phyloP scores from a whole-genome alignment of 192 early-diverging fungal species.

The Phlyctochytrium planicorne region DNA sequence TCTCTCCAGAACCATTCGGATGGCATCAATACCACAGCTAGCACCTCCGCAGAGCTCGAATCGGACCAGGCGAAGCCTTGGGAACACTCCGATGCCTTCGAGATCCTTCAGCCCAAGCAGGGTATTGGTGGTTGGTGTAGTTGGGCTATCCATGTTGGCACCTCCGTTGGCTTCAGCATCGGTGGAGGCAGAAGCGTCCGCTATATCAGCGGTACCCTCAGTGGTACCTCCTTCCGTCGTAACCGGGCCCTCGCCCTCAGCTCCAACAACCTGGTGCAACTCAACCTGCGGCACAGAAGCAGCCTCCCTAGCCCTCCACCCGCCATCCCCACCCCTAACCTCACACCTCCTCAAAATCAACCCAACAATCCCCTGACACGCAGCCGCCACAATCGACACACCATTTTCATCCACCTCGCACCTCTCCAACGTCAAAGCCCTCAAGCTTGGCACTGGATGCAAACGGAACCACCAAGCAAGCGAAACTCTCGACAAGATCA shows the following conservation, averaged over 20 bases:
- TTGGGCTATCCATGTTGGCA: background rate
- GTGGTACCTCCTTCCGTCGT: too few species aligned
- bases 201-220: background rate
- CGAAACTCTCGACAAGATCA: constrained; percentile 24
- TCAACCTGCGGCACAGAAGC: background rate
- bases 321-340: constrained; percentile 27
- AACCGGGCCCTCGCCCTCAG: constrained; percentile 8
- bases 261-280: background rate
- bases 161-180: background rate
- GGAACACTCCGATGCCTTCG: background rate
- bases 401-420: constrained; percentile 47
- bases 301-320: constrained; percentile 13
- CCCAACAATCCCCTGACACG: constrained; percentile 17
- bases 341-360: constrained; percentile 23
- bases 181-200: background rate
- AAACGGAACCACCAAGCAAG: constrained; percentile 48
- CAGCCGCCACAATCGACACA: constrained; percentile 29
- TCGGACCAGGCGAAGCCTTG: constrained; percentile 11
- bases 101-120: background rate
- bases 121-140: background rate
- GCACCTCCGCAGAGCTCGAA: constrained; percentile 24
- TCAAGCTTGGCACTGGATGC: constrained; percentile 15
- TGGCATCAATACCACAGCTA: constrained; percentile 21
- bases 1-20: constrained; percentile 26
- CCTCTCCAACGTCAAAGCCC: constrained; percentile 28